Evolutionary conservation across 495 filamentous ascomycete genomes (phyloP), one percentile per base, ranked within the genome.

Genomic region (Gamarada debralockiae): DNA sequence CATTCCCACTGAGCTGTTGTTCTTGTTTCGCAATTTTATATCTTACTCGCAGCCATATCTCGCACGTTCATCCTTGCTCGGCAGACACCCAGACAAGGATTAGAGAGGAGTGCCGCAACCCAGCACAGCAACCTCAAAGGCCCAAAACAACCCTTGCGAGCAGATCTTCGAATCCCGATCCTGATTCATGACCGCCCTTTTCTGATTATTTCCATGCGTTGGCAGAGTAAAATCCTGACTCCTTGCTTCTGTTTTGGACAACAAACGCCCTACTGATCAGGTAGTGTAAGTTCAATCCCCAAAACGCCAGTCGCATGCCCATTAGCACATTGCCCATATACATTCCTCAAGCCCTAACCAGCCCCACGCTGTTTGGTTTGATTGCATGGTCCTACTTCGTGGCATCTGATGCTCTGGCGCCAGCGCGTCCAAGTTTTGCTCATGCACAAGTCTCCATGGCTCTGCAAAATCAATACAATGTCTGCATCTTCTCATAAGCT

Each of bases 121-220:
- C n/a, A n/a, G 5, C 27, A 29, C 27, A 29, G 10, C 27, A 4
- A 29, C 27, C 10, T 29, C 27, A 29, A 29, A 29, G 27, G 27
- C 4, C 10, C 27, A 29, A 29, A n/a, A n/a, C 27, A 5, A 29
- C 27, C 27, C 10, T 5, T 29, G 27, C 27, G 4, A 29, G 5
- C 27, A 39, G 14, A 39, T 7, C 36, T 34, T 7, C 29, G 14
- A 34, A n/a, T 39, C 36, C 14, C 4, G 46, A 49, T 10, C 36
- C 14, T 39, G 46, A 49, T 10, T 49, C 12, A 38, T 27, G 14
- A 36, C 17, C 27, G 46, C 41, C 24, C 15, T 7, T 38, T 13
- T 25, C 5, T 49, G 24, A 49, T 55, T 43, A 43, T 12, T 12
- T 27, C 10, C 52, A 43, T 55, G 52, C 46, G 52, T 44, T 55